A percentile compares a stretch with the other conserved stretches of the same genome.
These are phyloP conservation scores for Xylaria sp. DNA, from an alignment of 495 filamentous ascomycete species.

Conservation along the genomic window DNA sequence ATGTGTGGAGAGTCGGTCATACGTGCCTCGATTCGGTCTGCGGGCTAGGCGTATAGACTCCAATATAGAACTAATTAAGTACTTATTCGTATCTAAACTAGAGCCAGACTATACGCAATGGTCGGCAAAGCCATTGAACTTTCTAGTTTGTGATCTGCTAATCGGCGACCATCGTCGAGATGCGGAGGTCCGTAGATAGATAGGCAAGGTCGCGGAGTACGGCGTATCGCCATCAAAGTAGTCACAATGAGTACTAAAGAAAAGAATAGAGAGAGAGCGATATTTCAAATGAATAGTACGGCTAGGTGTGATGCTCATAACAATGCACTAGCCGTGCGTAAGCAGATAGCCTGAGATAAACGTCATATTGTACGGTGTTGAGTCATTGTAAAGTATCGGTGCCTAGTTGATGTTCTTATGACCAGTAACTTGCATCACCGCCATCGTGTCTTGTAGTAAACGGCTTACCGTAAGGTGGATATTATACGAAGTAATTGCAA, in stretches of 20 bases:
- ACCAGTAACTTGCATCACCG: background rate
- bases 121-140: background rate
- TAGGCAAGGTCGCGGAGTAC: background rate
- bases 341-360: background rate
- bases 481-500: background rate
- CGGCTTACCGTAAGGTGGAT: background rate
- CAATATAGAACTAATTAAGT: background rate
- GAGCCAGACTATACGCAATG: background rate
- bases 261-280: background rate
- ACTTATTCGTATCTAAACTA: background rate
- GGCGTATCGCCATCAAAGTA: background rate
- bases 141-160: background rate
- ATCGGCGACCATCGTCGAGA: background rate
- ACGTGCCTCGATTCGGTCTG: background rate
- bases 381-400: background rate
- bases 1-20: background rate
- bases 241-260: background rate
- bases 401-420: background rate
- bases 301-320: background rate
- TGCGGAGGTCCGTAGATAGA: constrained; percentile 11
- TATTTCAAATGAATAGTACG: background rate
- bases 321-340: background rate
- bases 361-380: background rate
- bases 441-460: background rate
- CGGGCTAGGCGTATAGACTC: background rate